A percentile compares a stretch with the other conserved stretches of the same genome.
Evolutionary conservation across 139 green algal species (phyloP).

Genomic region (Picochlorum sp.): DNA sequence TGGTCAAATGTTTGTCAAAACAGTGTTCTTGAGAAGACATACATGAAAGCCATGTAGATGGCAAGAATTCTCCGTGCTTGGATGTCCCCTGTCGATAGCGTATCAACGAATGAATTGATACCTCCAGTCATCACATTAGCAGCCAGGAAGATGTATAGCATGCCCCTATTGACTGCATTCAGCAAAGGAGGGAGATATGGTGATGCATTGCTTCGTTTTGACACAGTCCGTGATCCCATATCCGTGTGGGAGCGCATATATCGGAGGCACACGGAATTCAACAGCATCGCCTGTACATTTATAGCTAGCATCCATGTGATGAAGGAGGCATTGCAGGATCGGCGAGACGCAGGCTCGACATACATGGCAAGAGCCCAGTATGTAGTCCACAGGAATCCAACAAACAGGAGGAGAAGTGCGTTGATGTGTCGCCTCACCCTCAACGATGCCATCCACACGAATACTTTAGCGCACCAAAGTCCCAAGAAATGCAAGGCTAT

Average conservation of each 20-base stretch:
- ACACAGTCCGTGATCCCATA: no score
- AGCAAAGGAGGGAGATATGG: no score
- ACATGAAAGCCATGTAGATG: constrained; percentile 20
- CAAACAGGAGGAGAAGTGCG: constrained; percentile 25
- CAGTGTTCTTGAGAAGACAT: background rate
- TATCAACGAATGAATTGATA: constrained; percentile 51
- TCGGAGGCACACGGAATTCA: constrained; percentile 14
- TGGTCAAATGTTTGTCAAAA: background rate
- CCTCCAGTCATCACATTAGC: constrained; percentile 71
- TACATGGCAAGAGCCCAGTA: constrained; percentile 33
- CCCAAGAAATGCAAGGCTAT: constrained; percentile 52
- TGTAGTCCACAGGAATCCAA: constrained; percentile 7
- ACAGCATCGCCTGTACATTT: constrained; percentile 33
- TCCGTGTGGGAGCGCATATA: no score
- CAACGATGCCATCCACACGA: background rate
- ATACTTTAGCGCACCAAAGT: background rate
- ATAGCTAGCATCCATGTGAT: constrained; percentile 59
- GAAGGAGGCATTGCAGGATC: constrained; percentile 70
- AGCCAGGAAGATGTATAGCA: constrained; percentile 62
- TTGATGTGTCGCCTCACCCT: background rate
- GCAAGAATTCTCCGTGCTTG: constrained; percentile 19
- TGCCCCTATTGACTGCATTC: constrained; percentile 27
- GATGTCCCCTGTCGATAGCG: constrained; percentile 31
- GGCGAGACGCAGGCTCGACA: constrained; percentile 32
- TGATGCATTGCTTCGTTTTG: no score